A percentile compares a stretch with the other conserved stretches of the same genome.
Evolutionary conservation across 768 basidiomycete species (phyloP).

Genomic region (Hygrocybe coccinea): DNA sequence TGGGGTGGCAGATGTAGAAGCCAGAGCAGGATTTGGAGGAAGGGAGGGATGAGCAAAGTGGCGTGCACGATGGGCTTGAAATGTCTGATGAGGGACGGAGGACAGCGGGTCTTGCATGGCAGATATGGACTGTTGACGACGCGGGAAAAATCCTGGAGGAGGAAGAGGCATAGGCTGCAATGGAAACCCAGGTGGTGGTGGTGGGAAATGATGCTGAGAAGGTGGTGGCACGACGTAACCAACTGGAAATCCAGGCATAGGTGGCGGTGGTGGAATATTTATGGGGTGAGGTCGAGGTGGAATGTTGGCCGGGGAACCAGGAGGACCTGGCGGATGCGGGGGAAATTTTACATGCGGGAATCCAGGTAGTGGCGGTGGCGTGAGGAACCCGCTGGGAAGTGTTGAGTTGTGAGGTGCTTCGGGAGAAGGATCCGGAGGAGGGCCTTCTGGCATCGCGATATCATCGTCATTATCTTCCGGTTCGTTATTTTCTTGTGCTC

Average conservation of each 20-base stretch:
- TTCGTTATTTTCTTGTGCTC: constrained; percentile 44
- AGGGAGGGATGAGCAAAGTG: constrained; percentile 42
- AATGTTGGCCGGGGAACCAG: not conserved
- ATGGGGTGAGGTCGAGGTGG: too few species aligned
- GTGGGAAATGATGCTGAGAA: constrained; percentile 17
- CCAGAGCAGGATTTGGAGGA: constrained; percentile 36
- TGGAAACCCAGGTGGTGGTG: constrained; percentile 21
- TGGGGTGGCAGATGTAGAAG: constrained; percentile 21
- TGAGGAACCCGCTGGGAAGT: constrained; percentile 21
- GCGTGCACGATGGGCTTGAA: constrained; percentile 61
- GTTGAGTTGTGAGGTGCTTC: too few species aligned
- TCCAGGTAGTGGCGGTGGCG: constrained; percentile 15
- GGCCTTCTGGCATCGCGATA: constrained; percentile 84
- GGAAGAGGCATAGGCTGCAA: constrained; percentile 36
- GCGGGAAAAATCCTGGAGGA: constrained; percentile 65
- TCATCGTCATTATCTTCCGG: constrained; percentile 78
- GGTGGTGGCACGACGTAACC: constrained; percentile 10
- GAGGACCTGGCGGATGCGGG: constrained; percentile 20
- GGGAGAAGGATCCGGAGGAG: constrained; percentile 41
- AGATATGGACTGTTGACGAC: constrained; percentile 45
- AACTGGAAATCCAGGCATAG: not conserved
- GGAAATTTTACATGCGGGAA: constrained; percentile 8
- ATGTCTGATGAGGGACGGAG: constrained; percentile 71
- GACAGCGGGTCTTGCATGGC: constrained; percentile 73
- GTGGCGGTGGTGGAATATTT: too few species aligned